Conservation (phyloP, 2,329 filamentous ascomycete species). For the Neopestalotiopsis sp. region DNA sequence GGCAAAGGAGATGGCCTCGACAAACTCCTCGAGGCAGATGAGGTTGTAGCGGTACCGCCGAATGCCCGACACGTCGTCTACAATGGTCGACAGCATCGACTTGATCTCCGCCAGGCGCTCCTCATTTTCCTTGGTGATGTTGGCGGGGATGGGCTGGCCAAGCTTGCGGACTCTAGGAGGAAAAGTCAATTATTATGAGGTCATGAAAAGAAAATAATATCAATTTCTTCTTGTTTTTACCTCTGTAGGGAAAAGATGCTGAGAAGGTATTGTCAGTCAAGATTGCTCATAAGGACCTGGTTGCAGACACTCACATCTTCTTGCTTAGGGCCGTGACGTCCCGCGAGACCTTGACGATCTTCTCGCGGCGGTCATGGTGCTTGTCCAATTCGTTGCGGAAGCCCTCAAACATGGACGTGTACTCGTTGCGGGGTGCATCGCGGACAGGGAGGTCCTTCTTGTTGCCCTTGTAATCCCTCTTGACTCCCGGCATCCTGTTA, state of each 20-base stretch:
- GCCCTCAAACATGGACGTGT: conserved; percentile 78
- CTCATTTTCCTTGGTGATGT: conserved; percentile 73
- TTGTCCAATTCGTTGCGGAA: conserved; percentile 91
- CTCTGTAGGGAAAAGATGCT: conserved; percentile 87
- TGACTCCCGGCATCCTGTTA: conserved; percentile 48
- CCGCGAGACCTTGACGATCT: conserved; percentile 86
- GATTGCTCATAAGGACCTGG: neutral
- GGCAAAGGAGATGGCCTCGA: conserved; percentile 88
- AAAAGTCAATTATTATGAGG: conserved; percentile 14
- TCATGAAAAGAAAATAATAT: neutral
- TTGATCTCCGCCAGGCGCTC: conserved; percentile 74
- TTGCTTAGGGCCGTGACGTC: conserved; percentile 95
- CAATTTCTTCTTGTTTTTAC: conserved; percentile 45
- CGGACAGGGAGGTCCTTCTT: conserved; percentile 41
- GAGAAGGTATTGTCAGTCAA: neutral
- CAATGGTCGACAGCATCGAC: conserved; percentile 69
- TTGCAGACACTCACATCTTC: conserved; percentile 74
- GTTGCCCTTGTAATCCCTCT: conserved; percentile 60
- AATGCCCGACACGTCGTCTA: conserved; percentile 75
- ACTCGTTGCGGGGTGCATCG: conserved; percentile 48
- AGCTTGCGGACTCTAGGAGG: conserved; percentile 65
- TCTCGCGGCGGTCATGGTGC: conserved; percentile 90
- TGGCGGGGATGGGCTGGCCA: conserved; percentile 66
- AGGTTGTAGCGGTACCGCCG: conserved; percentile 88
- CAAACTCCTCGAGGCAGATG: conserved; percentile 89